Percentiles rank a stretch among this genome's conserved stretches.
These are phyloP conservation scores for Jatropha podagrica DNA, from an alignment of 441 rosid species.

Conservation along the genomic window DNA sequence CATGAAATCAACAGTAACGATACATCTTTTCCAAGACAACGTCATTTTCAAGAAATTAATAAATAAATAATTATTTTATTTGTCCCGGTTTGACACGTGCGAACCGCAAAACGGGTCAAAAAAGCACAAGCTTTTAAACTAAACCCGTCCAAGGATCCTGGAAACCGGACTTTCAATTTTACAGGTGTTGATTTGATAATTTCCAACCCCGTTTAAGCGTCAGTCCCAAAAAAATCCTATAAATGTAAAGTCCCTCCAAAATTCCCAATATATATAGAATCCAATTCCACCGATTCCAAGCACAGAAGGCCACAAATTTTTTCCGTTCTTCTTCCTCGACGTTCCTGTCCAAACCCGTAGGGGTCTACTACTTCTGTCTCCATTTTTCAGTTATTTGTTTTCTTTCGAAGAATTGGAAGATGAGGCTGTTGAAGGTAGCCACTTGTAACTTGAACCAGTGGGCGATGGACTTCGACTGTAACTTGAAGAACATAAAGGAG, in stretches of 20 bases:
- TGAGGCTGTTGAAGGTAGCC: constrained; percentile 87
- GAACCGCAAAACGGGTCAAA: neutral
- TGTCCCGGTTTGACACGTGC: too few species aligned
- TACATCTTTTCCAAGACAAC: too few species aligned
- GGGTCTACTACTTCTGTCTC: neutral
- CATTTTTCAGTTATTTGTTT: neutral
- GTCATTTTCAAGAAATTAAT: too few species aligned
- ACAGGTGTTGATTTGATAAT: too few species aligned
- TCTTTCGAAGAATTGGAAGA: constrained; percentile 17
- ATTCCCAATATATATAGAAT: neutral
- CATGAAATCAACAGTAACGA: too few species aligned
- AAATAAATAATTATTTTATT: too few species aligned
- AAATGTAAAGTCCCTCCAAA: constrained; percentile 8
- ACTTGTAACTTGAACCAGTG: constrained; percentile 94
- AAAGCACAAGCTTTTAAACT: neutral
- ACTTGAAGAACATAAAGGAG: constrained; percentile 70
- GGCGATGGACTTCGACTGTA: constrained; percentile 93
- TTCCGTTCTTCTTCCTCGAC: neutral
- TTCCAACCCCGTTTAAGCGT: neutral
- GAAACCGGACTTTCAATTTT: neutral
- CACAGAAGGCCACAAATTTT: neutral
- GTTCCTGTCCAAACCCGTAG: neutral
- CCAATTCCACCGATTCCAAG: constrained; percentile 5
- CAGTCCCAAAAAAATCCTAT: neutral
- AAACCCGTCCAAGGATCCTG: constrained; percentile 14